phyloP scores from a whole-genome alignment of 495 filamentous ascomycete species.

The Neurospora hispaniola region DNA sequence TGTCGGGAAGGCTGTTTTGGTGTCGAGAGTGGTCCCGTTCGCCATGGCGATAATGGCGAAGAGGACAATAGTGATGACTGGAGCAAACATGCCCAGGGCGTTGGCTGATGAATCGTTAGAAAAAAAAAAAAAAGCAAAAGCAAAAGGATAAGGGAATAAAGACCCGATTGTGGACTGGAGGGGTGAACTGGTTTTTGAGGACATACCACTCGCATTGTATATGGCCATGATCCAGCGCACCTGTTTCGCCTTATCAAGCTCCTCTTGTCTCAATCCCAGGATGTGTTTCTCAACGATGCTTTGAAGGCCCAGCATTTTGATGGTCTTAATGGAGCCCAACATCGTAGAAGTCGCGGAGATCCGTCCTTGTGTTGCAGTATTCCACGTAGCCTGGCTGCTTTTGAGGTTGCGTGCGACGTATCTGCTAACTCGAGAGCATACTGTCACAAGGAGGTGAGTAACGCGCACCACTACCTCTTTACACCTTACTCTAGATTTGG shows the following conservation, averaged over 20 bases:
- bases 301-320: constrained; percentile 56
- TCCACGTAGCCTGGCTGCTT: constrained; percentile 38
- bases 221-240: constrained; percentile 38
- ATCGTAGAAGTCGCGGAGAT: constrained; percentile 41
- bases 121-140: background rate
- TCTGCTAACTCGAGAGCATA: constrained; percentile 31
- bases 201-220: constrained; percentile 35
- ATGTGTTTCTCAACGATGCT: constrained; percentile 29
- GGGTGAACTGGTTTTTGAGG: background rate
- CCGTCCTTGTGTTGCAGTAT: constrained; percentile 41
- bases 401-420: constrained; percentile 39
- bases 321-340: constrained; percentile 45
- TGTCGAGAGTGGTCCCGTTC: constrained; percentile 11
- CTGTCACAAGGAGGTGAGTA: constrained; percentile 8
- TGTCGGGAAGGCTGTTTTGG: constrained; percentile 29
- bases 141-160: too few relatives aligned
- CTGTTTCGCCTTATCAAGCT: constrained; percentile 43
- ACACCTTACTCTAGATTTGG: background rate
- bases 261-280: constrained; percentile 41
- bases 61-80: constrained; percentile 27
- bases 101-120: constrained; percentile 16
- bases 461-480: background rate
- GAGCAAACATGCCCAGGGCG: constrained; percentile 32
- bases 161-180: background rate
- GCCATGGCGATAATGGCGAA: constrained; percentile 22